Conservation (phyloP, 371 early-diverging fungal genomes). For the Syncephalis fuscata region DNA sequence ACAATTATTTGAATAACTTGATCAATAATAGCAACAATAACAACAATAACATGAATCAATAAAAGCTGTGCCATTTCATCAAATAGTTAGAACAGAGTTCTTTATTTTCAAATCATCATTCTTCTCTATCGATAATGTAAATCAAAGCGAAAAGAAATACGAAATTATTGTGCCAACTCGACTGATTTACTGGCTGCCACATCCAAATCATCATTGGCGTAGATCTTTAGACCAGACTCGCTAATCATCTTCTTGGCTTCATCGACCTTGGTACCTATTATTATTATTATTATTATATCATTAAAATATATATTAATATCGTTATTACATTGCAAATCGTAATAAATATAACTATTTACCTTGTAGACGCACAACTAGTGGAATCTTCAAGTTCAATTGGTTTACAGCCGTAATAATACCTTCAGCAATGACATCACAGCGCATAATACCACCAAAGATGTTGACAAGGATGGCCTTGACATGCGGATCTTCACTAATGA, state of each 20-base stretch:
- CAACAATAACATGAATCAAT: too few species aligned
- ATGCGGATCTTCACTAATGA: constrained; percentile 87
- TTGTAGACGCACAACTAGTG: constrained; percentile 91
- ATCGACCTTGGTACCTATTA: constrained; percentile 42
- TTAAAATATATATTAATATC: too few species aligned
- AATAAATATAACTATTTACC: constrained; percentile 26
- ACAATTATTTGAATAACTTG: too few species aligned
- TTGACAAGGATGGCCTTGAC: constrained; percentile 96
- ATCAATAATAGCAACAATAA: too few species aligned
- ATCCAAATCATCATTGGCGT: constrained; percentile 87
- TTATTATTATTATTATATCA: too few species aligned
- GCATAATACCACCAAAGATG: constrained; percentile 99
- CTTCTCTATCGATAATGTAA: too few species aligned
- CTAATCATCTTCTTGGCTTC: constrained; percentile 77
- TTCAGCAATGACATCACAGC: constrained; percentile 95
- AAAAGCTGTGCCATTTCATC: too few species aligned
- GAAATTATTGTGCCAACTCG: constrained; percentile 11
- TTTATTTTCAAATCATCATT: too few species aligned
- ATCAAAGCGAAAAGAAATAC: too few species aligned
- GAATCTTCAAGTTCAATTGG: constrained; percentile 78
- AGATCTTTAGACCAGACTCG: constrained; percentile 82
- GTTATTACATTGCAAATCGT: too few species aligned
- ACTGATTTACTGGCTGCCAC: constrained; percentile 90
- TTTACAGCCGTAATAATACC: constrained; percentile 93
- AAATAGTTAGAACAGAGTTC: too few species aligned